Evolutionary conservation across 192 early-diverging fungal genomes (phyloP).

Genomic region (Spizellomyces punctatus): DNA sequence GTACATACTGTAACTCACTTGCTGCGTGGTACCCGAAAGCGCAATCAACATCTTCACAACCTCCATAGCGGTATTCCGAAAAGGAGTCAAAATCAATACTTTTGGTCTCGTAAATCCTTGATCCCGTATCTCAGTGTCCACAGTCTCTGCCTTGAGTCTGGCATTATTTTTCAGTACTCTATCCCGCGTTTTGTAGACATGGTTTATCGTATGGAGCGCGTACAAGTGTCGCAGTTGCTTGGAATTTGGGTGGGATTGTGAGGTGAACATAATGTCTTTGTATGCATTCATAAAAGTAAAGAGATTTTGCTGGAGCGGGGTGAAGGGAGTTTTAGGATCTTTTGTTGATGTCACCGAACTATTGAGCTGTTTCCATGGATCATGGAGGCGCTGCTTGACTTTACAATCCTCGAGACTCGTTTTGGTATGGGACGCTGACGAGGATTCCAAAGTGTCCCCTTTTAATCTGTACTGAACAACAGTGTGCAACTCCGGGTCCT

Average conservation of each 20-base stretch:
- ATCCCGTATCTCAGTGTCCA: conserved; percentile 73
- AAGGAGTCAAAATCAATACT: conserved; percentile 87
- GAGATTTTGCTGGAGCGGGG: conserved; percentile 32
- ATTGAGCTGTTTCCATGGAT: conserved; percentile 22
- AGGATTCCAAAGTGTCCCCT: not conserved
- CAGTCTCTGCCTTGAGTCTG: conserved; percentile 54
- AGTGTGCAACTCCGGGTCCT: conserved; percentile 38
- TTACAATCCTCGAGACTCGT: not conserved
- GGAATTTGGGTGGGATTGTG: conserved; percentile 61
- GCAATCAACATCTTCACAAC: conserved; percentile 75
- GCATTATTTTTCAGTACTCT: conserved; percentile 80
- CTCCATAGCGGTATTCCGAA: conserved; percentile 79
- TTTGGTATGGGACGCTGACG: not conserved
- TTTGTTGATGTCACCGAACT: conserved; percentile 5
- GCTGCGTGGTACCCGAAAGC: conserved; percentile 79
- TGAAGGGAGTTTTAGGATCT: conserved; percentile 9
- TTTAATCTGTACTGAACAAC: conserved; percentile 21
- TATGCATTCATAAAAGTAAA: conserved; percentile 64
- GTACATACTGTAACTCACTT: conserved; percentile 37
- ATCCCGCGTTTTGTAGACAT: conserved; percentile 80
- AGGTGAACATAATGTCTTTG: conserved; percentile 74
- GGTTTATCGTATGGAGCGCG: conserved; percentile 87
- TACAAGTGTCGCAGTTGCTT: conserved; percentile 74
- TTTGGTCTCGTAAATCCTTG: conserved; percentile 95
- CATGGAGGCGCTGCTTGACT: conserved; percentile 22